Base-by-base conservation (phyloP, 1,284 basidiomycete genomes). In the Leccinum variabile region DNA sequence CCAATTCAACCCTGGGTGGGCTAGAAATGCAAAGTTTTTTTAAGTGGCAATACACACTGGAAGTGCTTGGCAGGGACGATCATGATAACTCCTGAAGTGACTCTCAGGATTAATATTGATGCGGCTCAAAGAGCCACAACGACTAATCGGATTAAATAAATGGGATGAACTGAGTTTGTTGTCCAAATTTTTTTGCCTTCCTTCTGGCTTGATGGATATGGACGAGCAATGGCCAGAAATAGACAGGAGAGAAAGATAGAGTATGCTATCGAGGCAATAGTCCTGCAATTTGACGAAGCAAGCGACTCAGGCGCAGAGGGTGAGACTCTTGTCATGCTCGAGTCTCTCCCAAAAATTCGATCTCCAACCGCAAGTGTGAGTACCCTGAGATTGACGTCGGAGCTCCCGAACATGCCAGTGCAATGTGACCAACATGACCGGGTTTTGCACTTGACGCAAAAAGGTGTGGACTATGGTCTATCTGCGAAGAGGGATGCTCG, bases 241-340 rank as follows among this genome's bases (percentile, higher is more conserved):
- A 10, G 59, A 61, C n/a, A 53, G 5, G 5, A 73, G 58, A 50
- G 11, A 16, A 22, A 63, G 25, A 2, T 60, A 56, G 32, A 7
- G 10, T 70, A 62, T 3, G 41, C 41, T 30, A 67, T 56, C 64
- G 62, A 44, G 65, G 14, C 14, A 3, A 63, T 16, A 25, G 68
- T 63, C 30, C 72, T 69, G 35, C 62, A 54, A 22, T 72, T 50
- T n/a, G 70, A 68, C 18, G 61, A 61, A 53, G 67, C 10, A 54
- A 75, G 46, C 18, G 18, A 46, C 7, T 16, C 16, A 16, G 6
- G 37, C 16, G 37, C 6, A 14, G 37, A 39, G 14, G 37, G 37
- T 14, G 37, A 37, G 37, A 14, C 37, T 37, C 37, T 37, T 37
- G 14, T 37, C 35, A 37, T 37, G 28, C 28, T 28, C 28, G 25